Evolutionary conservation across 805 yeast species (phyloP).

Genomic region (Cyberlindnera euphorbiiphila): DNA sequence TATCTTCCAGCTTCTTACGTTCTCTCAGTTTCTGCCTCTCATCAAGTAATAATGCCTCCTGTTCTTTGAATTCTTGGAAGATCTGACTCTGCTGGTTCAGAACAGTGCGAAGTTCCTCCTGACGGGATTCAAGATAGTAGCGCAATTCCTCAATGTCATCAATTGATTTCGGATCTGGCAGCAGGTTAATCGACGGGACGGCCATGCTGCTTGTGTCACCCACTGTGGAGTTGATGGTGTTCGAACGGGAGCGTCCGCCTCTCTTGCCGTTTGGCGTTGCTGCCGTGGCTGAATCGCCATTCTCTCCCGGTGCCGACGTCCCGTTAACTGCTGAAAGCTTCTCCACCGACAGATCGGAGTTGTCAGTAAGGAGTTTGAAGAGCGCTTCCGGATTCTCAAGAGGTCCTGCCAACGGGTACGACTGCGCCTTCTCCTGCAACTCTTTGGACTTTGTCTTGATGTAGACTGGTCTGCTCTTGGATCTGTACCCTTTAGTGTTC

Average conservation of each 20-base stretch:
- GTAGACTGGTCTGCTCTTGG: conserved; percentile 38
- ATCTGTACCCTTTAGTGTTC: conserved; percentile 36
- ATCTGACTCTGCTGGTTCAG: conserved; percentile 32
- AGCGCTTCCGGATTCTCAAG: conserved; percentile 37
- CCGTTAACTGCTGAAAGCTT: conserved; percentile 30
- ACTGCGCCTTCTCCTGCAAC: conserved; percentile 20
- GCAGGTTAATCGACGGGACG: conserved; percentile 9
- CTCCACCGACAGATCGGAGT: conserved; percentile 14
- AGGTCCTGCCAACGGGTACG: conserved; percentile 25
- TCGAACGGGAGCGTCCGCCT: conserved; percentile 32
- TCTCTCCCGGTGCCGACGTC: conserved; percentile 14
- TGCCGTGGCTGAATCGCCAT: conserved; percentile 24
- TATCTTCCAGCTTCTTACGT: conserved; percentile 39
- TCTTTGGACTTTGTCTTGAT: conserved; percentile 35
- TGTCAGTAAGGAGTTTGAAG: conserved; percentile 33
- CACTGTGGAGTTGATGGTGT: conserved; percentile 29
- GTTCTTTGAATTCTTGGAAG: conserved; percentile 36
- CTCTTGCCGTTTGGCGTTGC: conserved; percentile 17
- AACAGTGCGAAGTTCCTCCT: conserved; percentile 37
- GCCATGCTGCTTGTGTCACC: conserved; percentile 13
- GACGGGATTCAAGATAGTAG: conserved; percentile 38
- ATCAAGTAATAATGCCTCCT: conserved; percentile 31
- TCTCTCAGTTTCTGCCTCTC: conserved; percentile 36
- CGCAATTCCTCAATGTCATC: conserved; percentile 41
- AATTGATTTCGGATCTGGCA: conserved; percentile 26